Conservation (phyloP, 495 filamentous ascomycete genomes). For the Neurospora hispaniola region DNA sequence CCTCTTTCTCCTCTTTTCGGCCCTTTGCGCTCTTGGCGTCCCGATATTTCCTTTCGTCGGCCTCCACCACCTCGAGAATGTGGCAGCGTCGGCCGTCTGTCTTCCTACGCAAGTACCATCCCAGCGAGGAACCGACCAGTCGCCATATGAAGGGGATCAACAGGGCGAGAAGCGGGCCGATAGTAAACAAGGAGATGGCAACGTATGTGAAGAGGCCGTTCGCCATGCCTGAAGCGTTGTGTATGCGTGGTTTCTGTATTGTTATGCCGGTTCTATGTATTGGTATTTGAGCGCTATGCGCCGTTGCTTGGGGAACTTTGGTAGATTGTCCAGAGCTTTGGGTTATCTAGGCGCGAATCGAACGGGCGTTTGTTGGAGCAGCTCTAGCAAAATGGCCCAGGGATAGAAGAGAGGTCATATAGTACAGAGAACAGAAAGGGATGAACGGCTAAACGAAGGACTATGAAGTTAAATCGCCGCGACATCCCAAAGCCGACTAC, state of each 20-base stretch:
- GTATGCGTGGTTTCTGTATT: not conserved
- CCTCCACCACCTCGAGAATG: conserved; percentile 48
- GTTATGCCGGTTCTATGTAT: not conserved
- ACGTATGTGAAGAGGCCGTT: conserved; percentile 9
- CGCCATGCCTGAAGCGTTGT: not conserved
- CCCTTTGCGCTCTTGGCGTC: conserved; percentile 22
- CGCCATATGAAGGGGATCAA: conserved; percentile 25
- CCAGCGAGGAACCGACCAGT: conserved; percentile 38
- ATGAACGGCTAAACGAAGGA: not conserved
- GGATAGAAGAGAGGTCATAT: not conserved
- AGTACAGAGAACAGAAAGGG: not conserved
- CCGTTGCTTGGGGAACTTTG: not conserved
- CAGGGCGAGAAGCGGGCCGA: conserved; percentile 21
- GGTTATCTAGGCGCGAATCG: not conserved
- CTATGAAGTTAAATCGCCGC: not conserved
- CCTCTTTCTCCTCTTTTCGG: conserved; percentile 20
- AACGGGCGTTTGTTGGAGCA: not conserved
- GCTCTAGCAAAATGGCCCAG: not conserved
- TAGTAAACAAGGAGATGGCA: conserved; percentile 10
- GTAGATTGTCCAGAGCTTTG: not conserved
- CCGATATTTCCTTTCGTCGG: conserved; percentile 46
- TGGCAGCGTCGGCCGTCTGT: conserved; percentile 53
- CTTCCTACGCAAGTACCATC: conserved; percentile 55
- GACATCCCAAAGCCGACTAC: not conserved
- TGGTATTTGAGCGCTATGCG: not conserved